These are phyloP conservation scores for Hypoxylon sp. DNA, from an alignment of 2,329 filamentous ascomycete species.

Conservation along the genomic window DNA sequence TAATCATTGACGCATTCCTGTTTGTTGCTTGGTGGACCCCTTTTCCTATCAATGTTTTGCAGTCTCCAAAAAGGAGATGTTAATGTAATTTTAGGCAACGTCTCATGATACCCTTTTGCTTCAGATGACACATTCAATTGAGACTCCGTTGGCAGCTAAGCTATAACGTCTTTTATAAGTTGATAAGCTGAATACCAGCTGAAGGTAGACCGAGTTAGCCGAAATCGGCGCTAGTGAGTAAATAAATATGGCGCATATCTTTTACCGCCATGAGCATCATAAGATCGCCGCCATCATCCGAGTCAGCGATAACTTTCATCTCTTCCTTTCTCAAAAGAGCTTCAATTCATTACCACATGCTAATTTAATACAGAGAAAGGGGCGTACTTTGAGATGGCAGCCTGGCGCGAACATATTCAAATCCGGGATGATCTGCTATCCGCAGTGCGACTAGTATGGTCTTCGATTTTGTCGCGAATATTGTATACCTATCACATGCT, in stretches of 20 bases:
- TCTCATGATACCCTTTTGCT: background rate
- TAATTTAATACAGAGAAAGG: slow-evolving; percentile 1
- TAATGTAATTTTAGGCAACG: background rate
- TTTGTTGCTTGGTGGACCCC: background rate
- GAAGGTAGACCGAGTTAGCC: slow-evolving; percentile 16
- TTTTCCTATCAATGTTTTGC: background rate
- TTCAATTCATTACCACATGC: background rate
- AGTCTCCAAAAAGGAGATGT: background rate
- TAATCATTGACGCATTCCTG: background rate
- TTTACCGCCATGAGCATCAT: slow-evolving; percentile 22
- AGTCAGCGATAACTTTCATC: background rate
- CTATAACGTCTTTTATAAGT: slow-evolving; percentile 4
- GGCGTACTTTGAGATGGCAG: slow-evolving; percentile 2
- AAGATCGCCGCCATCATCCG: slow-evolving; percentile 9
- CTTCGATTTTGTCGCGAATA: background rate
- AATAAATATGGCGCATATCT: slow-evolving; percentile 23
- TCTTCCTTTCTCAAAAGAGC: slow-evolving; percentile 4
- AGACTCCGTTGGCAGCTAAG: background rate
- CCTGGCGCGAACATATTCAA: slow-evolving; percentile 10
- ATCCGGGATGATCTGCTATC: slow-evolving; percentile 38
- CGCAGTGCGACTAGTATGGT: slow-evolving; percentile 34
- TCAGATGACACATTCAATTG: background rate
- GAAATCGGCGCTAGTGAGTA: slow-evolving; percentile 36
- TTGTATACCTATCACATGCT: background rate
- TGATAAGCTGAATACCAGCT: slow-evolving; percentile 7